phyloP scores from a whole-genome alignment of 345 rosid species.

The Rhodomyrtus tomentosa region DNA sequence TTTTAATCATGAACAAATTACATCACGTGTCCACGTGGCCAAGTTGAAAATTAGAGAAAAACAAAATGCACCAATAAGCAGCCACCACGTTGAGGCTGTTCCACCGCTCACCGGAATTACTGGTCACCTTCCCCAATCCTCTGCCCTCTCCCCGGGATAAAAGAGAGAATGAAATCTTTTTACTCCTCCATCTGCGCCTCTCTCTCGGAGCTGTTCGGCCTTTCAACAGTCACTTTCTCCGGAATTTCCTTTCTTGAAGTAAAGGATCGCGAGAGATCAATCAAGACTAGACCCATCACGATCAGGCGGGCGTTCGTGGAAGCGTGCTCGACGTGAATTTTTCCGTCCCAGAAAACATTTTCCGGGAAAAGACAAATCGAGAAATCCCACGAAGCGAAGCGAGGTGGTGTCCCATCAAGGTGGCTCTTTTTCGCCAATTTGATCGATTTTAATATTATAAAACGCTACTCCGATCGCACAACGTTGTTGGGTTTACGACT shows the following conservation, averaged over 20 bases:
- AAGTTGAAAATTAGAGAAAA: background rate
- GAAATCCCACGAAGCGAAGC: background rate
- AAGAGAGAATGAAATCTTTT: background rate
- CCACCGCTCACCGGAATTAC: background rate
- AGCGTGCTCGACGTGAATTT: too few species aligned
- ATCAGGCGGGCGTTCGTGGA: too few species aligned
- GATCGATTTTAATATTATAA: background rate
- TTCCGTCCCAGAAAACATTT: too few species aligned
- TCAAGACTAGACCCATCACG: background rate
- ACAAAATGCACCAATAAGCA: background rate
- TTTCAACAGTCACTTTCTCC: background rate
- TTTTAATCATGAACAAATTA: background rate
- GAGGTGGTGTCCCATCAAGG: background rate
- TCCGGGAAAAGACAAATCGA: background rate
- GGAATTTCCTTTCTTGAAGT: background rate
- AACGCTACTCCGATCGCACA: background rate
- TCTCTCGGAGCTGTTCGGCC: background rate
- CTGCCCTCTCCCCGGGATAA: background rate
- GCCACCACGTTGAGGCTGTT: background rate
- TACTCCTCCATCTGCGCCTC: background rate
- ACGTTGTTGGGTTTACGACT: background rate
- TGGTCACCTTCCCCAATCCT: background rate
- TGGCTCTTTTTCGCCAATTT: background rate
- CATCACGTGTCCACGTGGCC: background rate
- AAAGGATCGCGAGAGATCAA: background rate